Conservation (phyloP, 495 filamentous ascomycete genomes). For the Trichocladium uniseriatum region DNA sequence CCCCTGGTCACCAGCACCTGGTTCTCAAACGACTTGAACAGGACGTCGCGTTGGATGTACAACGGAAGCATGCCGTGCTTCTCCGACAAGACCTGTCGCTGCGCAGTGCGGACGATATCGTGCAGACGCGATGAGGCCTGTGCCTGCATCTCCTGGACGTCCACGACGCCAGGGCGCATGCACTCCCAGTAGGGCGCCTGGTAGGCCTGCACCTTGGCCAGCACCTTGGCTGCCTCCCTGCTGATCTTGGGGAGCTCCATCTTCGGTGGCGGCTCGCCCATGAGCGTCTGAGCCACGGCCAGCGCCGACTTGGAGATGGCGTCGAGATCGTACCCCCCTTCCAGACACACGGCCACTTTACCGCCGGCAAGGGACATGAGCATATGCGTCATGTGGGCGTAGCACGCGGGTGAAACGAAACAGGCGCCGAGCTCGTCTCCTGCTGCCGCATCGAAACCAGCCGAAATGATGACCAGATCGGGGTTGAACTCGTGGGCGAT, state of each 20-base stretch:
- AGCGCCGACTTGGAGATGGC: constrained; percentile 89
- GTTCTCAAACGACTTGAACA: constrained; percentile 74
- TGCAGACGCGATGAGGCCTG: constrained; percentile 32
- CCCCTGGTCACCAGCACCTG: constrained; percentile 72
- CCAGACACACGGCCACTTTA: constrained; percentile 83
- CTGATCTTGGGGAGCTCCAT: constrained; percentile 42
- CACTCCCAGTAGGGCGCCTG: constrained; percentile 55
- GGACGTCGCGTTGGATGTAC: constrained; percentile 56
- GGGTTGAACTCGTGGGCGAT: constrained; percentile 88
- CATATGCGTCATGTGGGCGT: constrained; percentile 99
- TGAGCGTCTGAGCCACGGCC: constrained; percentile 82
- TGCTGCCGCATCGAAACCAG: constrained; percentile 91
- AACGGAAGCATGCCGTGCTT: constrained; percentile 67
- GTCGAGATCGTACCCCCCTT: constrained; percentile 89
- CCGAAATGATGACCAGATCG: constrained; percentile 90
- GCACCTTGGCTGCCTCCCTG: constrained; percentile 39
- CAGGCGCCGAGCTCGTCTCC: constrained; percentile 90
- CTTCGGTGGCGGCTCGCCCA: constrained; percentile 85
- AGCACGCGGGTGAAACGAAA: constrained; percentile 80
- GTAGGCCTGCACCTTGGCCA: constrained; percentile 42
- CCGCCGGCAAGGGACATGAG: constrained; percentile 91
- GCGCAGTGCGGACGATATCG: constrained; percentile 68
- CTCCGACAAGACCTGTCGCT: constrained; percentile 57
- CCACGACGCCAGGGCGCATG: constrained; percentile 44
- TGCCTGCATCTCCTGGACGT: constrained; percentile 30